A percentile compares a stretch with the other conserved stretches of the same genome.
Conservation (phyloP, 2,329 filamentous ascomycete genomes). For the Polychaeton citri region DNA sequence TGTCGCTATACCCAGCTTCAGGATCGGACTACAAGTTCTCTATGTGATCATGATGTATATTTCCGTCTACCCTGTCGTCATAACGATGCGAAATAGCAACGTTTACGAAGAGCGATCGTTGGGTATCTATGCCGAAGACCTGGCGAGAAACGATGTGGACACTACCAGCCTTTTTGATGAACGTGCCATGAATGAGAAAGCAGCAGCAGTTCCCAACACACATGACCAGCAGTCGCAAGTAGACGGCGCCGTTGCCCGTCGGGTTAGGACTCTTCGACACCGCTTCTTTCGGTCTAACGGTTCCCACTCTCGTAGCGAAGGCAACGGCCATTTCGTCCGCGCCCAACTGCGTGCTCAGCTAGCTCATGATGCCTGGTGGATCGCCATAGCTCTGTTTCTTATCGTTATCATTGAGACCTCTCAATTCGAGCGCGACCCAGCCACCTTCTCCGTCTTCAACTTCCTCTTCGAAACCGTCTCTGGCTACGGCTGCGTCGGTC, state of each 20-base stretch:
- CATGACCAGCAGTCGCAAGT: not conserved
- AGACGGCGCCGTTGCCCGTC: constrained; percentile 11
- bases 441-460: constrained; percentile 29
- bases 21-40: constrained; percentile 43
- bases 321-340: constrained; percentile 25
- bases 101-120: constrained; percentile 50
- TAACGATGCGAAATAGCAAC: constrained; percentile 47
- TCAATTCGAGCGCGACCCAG: constrained; percentile 21
- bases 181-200: not conserved
- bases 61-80: constrained; percentile 46
- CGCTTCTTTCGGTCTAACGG: constrained; percentile 5
- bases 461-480: constrained; percentile 33
- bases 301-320: constrained; percentile 9
- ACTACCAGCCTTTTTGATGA: not conserved
- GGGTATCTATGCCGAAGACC: constrained; percentile 40
- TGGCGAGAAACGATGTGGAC: constrained; percentile 1
- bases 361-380: constrained; percentile 33
- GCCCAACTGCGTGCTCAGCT: constrained; percentile 34
- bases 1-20: constrained; percentile 32
- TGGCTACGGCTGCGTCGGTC: constrained; percentile 31
- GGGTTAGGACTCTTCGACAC: not conserved
- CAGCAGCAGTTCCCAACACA: not conserved
- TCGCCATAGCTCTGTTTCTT: constrained; percentile 31
- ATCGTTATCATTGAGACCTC: constrained; percentile 31
- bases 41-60: constrained; percentile 56